phyloP scores from a whole-genome alignment of 805 yeast genomes.

The Candida incommunis region DNA sequence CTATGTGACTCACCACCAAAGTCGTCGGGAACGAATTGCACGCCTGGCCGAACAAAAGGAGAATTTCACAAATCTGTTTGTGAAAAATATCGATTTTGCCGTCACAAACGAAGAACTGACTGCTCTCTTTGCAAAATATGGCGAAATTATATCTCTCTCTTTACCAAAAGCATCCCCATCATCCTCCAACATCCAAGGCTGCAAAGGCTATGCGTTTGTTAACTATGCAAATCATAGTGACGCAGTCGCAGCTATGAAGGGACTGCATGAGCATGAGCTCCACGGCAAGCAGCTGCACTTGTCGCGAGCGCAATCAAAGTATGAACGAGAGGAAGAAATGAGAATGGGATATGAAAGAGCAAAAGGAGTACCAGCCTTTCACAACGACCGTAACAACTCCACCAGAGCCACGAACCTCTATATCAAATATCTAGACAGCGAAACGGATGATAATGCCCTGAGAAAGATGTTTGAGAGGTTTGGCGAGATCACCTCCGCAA shows the following conservation, averaged over 20 bases:
- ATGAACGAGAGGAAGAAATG: slow-evolving; percentile 16
- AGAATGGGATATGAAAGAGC: slow-evolving; percentile 3
- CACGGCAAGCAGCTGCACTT: slow-evolving; percentile 24
- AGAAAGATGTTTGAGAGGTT: slow-evolving; percentile 27
- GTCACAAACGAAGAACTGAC: slow-evolving; percentile 26
- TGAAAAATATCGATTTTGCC: slow-evolving; percentile 33
- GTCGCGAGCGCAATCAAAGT: slow-evolving; percentile 32
- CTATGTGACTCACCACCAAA: slow-evolving; percentile 50
- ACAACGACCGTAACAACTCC: slow-evolving; percentile 3
- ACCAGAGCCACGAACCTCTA: slow-evolving; percentile 49
- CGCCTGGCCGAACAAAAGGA: slow-evolving; percentile 31
- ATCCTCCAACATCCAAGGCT: slow-evolving; percentile 17
- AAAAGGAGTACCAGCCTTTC: slow-evolving; percentile 1
- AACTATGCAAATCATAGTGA: slow-evolving; percentile 29
- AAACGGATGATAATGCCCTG: slow-evolving; percentile 42
- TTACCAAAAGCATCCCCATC: slow-evolving; percentile 29
- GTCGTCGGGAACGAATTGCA: slow-evolving; percentile 44
- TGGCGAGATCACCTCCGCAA: slow-evolving; percentile 41
- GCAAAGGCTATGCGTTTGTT: slow-evolving; percentile 45
- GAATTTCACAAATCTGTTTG: slow-evolving; percentile 40
- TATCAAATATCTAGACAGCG: slow-evolving; percentile 45
- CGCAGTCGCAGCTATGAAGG: slow-evolving; percentile 33
- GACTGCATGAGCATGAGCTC: slow-evolving; percentile 31
- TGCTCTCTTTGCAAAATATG: slow-evolving; percentile 31
- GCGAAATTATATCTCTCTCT: slow-evolving; percentile 35